phyloP scores from a whole-genome alignment of 495 filamentous ascomycete species.

The Penicillium daleae region DNA sequence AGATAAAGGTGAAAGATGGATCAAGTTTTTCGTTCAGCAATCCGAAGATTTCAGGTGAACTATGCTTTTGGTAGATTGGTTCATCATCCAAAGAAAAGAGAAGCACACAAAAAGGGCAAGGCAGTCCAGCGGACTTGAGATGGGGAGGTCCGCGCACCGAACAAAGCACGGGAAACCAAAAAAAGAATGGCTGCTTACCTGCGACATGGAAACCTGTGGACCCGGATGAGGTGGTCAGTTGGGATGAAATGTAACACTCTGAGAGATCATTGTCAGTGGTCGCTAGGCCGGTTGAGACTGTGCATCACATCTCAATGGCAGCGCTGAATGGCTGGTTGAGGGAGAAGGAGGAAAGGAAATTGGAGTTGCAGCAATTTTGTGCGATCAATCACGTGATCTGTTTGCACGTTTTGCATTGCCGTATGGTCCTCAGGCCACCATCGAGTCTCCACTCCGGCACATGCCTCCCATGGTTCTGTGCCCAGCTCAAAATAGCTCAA shows the following conservation, averaged over 20 bases:
- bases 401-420: slow-evolving; percentile 28
- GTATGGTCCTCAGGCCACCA: neutral
- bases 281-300: neutral
- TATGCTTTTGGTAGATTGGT: slow-evolving; percentile 52
- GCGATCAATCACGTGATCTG: slow-evolving; percentile 20
- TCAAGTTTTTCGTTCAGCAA: slow-evolving; percentile 52
- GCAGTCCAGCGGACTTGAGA: neutral
- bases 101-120: slow-evolving; percentile 3
- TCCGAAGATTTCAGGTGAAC: slow-evolving; percentile 57
- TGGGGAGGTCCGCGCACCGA: neutral
- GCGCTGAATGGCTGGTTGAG: slow-evolving; percentile 8
- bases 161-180: neutral
- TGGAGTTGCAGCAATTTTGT: slow-evolving; percentile 20
- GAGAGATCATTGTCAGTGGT: neutral
- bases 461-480: slow-evolving; percentile 5
- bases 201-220: neutral
- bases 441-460: neutral
- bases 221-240: neutral
- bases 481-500: neutral
- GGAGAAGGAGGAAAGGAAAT: slow-evolving; percentile 5
- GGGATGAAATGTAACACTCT: neutral
- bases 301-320: neutral
- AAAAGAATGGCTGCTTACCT: slow-evolving; percentile 12
- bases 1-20: slow-evolving; percentile 54
- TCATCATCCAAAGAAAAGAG: slow-evolving; percentile 44